Evolutionary conservation across 768 basidiomycete genomes (phyloP).

Genomic region (Tylopilus vinaceipallidus): DNA sequence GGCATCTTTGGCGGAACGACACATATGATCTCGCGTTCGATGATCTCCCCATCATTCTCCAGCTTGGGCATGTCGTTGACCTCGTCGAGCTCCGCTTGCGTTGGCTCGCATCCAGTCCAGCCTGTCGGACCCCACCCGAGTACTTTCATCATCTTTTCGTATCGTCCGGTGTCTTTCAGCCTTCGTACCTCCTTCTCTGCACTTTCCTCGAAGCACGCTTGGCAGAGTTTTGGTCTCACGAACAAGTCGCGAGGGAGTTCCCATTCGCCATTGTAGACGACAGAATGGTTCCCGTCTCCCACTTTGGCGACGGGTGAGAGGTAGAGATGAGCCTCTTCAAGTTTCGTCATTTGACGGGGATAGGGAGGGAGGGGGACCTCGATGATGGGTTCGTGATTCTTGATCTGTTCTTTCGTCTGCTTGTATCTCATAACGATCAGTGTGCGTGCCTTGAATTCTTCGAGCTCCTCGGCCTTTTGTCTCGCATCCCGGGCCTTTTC

Average conservation of each 20-base stretch:
- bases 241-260: constrained; percentile 49
- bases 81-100: constrained; percentile 1
- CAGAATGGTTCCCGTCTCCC: constrained; percentile 53
- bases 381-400: constrained; percentile 26
- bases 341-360: constrained; percentile 17
- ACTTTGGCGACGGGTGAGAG: constrained; percentile 36
- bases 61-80: constrained; percentile 1
- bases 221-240: constrained; percentile 36
- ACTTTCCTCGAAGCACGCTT: constrained; percentile 36
- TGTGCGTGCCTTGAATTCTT: constrained; percentile 14
- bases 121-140: constrained; percentile 12
- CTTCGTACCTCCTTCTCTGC: constrained; percentile 19
- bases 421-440: constrained; percentile 22
- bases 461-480: constrained; percentile 7
- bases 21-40: constrained; percentile 20
- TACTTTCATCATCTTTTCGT: constrained; percentile 17
- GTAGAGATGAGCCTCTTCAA: constrained; percentile 48
- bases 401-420: constrained; percentile 19
- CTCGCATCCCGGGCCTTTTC: constrained; percentile 2
- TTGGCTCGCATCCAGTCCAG: neutral
- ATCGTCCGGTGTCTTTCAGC: constrained; percentile 22
- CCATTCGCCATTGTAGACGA: constrained; percentile 49
- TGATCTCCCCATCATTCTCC: constrained; percentile 8
- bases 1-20: neutral
- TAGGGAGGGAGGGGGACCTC: constrained; percentile 32